A percentile compares a stretch with the other conserved stretches of the same genome.
Conservation (phyloP, 495 filamentous ascomycete genomes). For the Pseudoneurospora amorphoporcata region DNA sequence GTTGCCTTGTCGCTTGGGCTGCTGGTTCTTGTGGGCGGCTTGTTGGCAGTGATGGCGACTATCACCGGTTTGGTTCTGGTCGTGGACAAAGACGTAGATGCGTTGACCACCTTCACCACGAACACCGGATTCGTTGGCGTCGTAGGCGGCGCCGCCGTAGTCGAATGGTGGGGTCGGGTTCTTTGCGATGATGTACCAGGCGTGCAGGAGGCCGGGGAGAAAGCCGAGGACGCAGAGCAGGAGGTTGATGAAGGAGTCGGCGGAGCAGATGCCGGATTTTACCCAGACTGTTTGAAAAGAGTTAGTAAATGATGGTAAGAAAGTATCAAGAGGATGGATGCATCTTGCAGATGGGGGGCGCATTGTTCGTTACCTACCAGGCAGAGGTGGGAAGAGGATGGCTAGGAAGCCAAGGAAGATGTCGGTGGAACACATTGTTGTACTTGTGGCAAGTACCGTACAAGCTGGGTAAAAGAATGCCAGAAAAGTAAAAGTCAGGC, state of each 20-base stretch:
- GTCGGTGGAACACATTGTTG: slow-evolving; percentile 56
- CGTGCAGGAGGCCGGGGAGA: slow-evolving; percentile 80
- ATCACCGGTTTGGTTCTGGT: slow-evolving; percentile 1
- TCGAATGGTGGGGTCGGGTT: slow-evolving; percentile 64
- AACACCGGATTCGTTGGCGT: background rate
- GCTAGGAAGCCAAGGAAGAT: slow-evolving; percentile 81
- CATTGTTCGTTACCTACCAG: slow-evolving; percentile 47
- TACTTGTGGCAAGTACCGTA: background rate
- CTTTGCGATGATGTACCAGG: slow-evolving; percentile 96
- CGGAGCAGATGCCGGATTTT: slow-evolving; percentile 85
- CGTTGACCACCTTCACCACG: slow-evolving; percentile 1
- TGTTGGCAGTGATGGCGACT: slow-evolving; percentile 9
- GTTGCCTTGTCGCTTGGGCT: slow-evolving; percentile 21
- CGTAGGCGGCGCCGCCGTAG: slow-evolving; percentile 36
- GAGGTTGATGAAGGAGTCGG: slow-evolving; percentile 91
- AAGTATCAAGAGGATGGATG: slow-evolving; percentile 2
- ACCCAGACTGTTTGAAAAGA: slow-evolving; percentile 64
- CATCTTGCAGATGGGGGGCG: no score
- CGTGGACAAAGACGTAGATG: slow-evolving; percentile 60
- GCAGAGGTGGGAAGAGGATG: slow-evolving; percentile 86
- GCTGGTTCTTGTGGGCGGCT: slow-evolving; percentile 23
- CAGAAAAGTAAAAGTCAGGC: background rate
- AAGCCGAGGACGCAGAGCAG: slow-evolving; percentile 82
- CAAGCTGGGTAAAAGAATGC: background rate
- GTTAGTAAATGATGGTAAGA: background rate